Base-by-base conservation (phyloP, 768 basidiomycete species). In the Neoboletus subvelutipes region DNA sequence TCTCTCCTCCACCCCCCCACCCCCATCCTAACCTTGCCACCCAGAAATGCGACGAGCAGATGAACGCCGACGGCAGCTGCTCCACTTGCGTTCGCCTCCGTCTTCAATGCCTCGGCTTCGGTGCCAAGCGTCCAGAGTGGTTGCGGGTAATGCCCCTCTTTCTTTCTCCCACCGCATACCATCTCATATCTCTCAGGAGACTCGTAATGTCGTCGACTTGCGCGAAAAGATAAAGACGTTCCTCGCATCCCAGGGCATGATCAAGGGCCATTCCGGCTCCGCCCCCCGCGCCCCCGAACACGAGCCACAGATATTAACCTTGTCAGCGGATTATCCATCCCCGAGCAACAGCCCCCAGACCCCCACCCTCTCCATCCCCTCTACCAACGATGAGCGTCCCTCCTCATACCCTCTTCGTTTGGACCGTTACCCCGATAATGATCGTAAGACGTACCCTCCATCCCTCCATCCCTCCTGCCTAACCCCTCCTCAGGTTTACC, bases 21-120 rank as follows among this genome's bases (percentile, higher is more conserved):
- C 8, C 22, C 55, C 26, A 28, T 36, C 58, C 64, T 68, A 42
- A 64, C 66, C 53, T 42, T 33, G 47, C 34, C 37, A 18, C 49
- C 5, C 73, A 92, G 90, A 92, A 92, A 82, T 93, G 90, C 73
- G 90, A 93, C 69, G 90, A 93, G 67, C 80, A 83, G 62, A 80
- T 80, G 52, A 83, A 84, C 58, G 63, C 71, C 6, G 77, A 82
- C 5, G 86, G 86, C 15, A 77, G 79, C 24, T 93, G 91, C 74
- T 76, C 81, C 65, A 92, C 91, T 1, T 93, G 90, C 60, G 80
- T 81, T 41, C 88, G 90, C 45, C 85, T 93, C 24, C 81, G 84
- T 33, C 81, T 93, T n/a, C 85, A 93, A 58, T 93, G 90, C 61
- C 82, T 93, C 42, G 90, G 90, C 20, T 93, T 91, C 71, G 91